Conservation (phyloP, 1,284 basidiomycete genomes). For the Cutaneotrichosporon dermatis region DNA sequence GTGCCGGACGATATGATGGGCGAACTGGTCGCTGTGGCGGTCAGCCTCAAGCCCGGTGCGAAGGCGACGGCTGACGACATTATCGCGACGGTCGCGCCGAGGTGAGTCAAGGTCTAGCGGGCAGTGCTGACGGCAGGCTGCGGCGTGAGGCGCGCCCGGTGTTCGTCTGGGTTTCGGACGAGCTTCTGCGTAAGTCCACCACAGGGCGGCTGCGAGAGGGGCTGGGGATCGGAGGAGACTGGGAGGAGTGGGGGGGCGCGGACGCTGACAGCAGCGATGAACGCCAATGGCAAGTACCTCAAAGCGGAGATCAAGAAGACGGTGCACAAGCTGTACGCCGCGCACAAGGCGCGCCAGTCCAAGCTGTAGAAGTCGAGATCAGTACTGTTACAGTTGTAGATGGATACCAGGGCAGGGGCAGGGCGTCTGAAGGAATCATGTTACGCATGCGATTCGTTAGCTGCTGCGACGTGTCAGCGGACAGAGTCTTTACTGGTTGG, state of each 20-base stretch:
- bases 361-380: constrained; percentile 20
- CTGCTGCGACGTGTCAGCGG: no score
- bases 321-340: constrained; percentile 14
- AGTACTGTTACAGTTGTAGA: no score
- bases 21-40: constrained; percentile 36
- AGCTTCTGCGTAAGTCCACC: constrained; percentile 1
- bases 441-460: no score
- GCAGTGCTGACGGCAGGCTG: constrained; percentile 7
- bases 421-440: no score
- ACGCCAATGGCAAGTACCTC: constrained; percentile 18
- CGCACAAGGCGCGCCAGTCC: constrained; percentile 22
- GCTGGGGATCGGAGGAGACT: no score
- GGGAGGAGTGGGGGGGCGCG: no score
- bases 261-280: constrained; percentile 4
- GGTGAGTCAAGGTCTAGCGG: constrained; percentile 7
- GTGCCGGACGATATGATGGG: constrained; percentile 35
- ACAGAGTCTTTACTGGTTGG: no score
- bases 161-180: constrained; percentile 6
- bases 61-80: constrained; percentile 8
- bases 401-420: no score
- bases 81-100: background rate
- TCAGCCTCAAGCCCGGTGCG: constrained; percentile 22
- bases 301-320: constrained; percentile 19
- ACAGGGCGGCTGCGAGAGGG: no score
- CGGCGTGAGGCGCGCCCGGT: constrained; percentile 10